phyloP scores from a whole-genome alignment of 1,139 yeast species.

The Kurtzmaniella quercitrusa region DNA sequence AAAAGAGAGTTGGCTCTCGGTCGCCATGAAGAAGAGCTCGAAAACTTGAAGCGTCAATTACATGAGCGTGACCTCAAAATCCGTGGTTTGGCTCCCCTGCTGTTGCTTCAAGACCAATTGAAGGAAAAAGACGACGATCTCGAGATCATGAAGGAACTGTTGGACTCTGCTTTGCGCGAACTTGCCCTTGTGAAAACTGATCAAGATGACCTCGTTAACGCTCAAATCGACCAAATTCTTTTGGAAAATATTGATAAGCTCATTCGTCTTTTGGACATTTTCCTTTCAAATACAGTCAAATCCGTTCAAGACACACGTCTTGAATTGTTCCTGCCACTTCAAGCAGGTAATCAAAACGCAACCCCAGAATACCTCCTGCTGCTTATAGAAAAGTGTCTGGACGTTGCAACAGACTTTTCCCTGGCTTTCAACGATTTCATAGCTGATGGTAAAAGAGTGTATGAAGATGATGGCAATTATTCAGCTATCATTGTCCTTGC shows the following conservation, averaged over 20 bases:
- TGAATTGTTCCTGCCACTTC: conserved; percentile 74
- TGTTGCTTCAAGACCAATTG: conserved; percentile 43
- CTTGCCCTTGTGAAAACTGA: conserved; percentile 54
- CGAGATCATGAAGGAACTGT: conserved; percentile 74
- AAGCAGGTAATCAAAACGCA: conserved; percentile 77
- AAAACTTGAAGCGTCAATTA: conserved; percentile 37
- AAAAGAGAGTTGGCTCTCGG: conserved; percentile 61
- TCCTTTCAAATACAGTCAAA: conserved; percentile 64
- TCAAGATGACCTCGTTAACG: conserved; percentile 51
- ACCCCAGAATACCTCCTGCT: conserved; percentile 72
- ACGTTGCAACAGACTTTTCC: conserved; percentile 77
- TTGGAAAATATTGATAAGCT: conserved; percentile 49
- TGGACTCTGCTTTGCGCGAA: conserved; percentile 68
- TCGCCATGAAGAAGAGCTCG: conserved; percentile 58
- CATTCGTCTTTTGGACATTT: conserved; percentile 63
- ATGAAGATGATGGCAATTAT: conserved; percentile 53
- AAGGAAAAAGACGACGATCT: conserved; percentile 74
- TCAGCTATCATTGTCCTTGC: conserved; percentile 59
- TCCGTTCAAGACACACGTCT: conserved; percentile 71
- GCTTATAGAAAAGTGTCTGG: conserved; percentile 65
- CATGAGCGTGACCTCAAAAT: conserved; percentile 22
- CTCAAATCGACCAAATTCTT: conserved; percentile 54
- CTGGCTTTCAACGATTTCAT: conserved; percentile 71
- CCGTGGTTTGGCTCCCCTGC: conserved; percentile 16
- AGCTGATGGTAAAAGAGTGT: conserved; percentile 64